Conservation (phyloP, 805 yeast species). For the Barnettozyma siamensis region DNA sequence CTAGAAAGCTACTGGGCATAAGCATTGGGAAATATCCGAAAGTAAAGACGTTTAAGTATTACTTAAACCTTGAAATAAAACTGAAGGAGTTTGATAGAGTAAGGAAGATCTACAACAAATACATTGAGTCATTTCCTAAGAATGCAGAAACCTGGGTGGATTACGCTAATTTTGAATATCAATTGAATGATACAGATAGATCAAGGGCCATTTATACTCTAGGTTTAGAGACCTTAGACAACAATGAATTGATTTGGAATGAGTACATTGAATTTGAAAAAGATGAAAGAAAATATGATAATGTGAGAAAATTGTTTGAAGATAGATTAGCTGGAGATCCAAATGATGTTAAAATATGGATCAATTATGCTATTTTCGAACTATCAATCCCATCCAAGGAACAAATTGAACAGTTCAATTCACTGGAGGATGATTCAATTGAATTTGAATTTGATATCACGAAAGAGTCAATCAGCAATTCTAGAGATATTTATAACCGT, state of each 20-base stretch:
- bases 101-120: conserved; percentile 63
- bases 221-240: conserved; percentile 32
- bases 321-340: conserved; percentile 30
- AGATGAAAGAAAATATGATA: conserved; percentile 51
- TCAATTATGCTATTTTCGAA: conserved; percentile 67
- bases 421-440: conserved; percentile 34
- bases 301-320: conserved; percentile 48
- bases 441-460: conserved; percentile 46
- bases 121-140: conserved; percentile 44
- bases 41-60: conserved; percentile 50
- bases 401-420: conserved; percentile 37
- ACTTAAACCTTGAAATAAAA: conserved; percentile 60
- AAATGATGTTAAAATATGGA: conserved; percentile 44
- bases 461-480: conserved; percentile 42
- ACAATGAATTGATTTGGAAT: conserved; percentile 25
- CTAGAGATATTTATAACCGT: conserved; percentile 51
- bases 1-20: conserved; percentile 67
- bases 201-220: conserved; percentile 57
- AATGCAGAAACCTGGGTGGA: conserved; percentile 47
- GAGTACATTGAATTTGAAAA: conserved; percentile 53
- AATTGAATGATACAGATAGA: conserved; percentile 63
- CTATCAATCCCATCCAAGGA: conserved; percentile 52
- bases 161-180: conserved; percentile 64
- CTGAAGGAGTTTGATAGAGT: conserved; percentile 80
- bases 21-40: conserved; percentile 67